phyloP scores from a whole-genome alignment of 1,284 basidiomycete genomes.

The Melampsora larici-populina region DNA sequence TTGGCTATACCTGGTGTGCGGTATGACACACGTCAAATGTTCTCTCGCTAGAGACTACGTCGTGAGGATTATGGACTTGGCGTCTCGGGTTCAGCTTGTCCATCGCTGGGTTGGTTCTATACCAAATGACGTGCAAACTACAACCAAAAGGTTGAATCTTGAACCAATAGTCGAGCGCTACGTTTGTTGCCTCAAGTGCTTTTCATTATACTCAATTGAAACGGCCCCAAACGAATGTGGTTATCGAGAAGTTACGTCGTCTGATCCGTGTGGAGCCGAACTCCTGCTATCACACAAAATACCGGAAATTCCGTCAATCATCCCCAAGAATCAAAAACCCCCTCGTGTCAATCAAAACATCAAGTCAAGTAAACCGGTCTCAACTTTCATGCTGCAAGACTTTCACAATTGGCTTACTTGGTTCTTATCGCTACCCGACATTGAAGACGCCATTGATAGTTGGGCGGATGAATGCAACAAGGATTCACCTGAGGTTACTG shows the following conservation, averaged over 20 bases:
- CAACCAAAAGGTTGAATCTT: not conserved
- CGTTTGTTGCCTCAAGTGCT: constrained; percentile 7
- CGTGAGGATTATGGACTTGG: no score
- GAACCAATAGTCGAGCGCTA: not conserved
- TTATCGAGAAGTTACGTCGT: not conserved
- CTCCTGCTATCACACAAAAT: not conserved
- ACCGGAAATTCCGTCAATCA: not conserved
- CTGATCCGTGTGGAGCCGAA: not conserved
- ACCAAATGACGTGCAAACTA: not conserved
- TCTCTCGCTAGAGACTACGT: no score
- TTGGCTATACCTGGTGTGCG: no score
- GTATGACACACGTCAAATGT: no score
- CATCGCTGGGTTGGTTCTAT: not conserved
- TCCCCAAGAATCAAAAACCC: not conserved
- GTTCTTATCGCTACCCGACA: constrained; percentile 12
- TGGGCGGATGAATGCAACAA: not conserved
- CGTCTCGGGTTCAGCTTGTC: no score
- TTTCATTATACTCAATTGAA: not conserved
- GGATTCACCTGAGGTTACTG: not conserved
- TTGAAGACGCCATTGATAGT: not conserved
- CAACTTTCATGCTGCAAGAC: not conserved
- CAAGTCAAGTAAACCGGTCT: not conserved
- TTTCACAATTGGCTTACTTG: constrained; percentile 14
- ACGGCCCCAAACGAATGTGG: not conserved
- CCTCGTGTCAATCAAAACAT: not conserved